Evolutionary conservation across 352 stramenopile species (phyloP).

Genomic region (Phytophthora cactorum): DNA sequence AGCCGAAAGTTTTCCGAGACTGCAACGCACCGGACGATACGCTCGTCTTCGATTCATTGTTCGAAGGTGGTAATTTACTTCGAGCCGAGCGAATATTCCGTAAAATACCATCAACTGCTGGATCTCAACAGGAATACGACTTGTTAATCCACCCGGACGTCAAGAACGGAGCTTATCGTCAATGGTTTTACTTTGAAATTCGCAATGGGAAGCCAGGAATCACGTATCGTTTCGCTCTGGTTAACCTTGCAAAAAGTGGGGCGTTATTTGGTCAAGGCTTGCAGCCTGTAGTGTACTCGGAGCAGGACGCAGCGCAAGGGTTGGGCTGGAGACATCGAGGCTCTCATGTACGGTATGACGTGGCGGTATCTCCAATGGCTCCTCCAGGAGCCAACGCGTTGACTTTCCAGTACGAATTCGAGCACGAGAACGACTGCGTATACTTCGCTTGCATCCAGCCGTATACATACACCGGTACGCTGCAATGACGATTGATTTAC

Average conservation of each 20-base stretch:
- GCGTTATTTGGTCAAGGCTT: constrained; percentile 85
- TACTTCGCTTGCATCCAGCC: constrained; percentile 88
- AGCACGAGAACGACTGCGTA: constrained; percentile 67
- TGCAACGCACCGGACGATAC: constrained; percentile 51
- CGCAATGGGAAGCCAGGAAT: constrained; percentile 58
- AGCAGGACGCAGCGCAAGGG: constrained; percentile 48
- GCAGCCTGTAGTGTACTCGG: constrained; percentile 83
- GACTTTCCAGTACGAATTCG: constrained; percentile 78
- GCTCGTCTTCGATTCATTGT: constrained; percentile 76
- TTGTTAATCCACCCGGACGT: constrained; percentile 76
- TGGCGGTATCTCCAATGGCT: constrained; percentile 36
- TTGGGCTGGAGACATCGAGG: constrained; percentile 72
- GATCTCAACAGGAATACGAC: constrained; percentile 70
- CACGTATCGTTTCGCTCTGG: constrained; percentile 73
- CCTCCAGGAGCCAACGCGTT: constrained; percentile 60
- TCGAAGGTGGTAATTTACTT: constrained; percentile 78
- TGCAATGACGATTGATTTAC: neutral
- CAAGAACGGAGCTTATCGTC: constrained; percentile 84
- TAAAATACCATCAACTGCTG: constrained; percentile 4
- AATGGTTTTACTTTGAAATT: constrained; percentile 93
- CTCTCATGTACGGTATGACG: constrained; percentile 68
- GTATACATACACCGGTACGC: constrained; percentile 87
- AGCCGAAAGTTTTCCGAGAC: constrained; percentile 43
- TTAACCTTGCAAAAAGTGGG: constrained; percentile 85
- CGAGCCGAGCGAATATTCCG: constrained; percentile 67